Evolutionary conservation across 2,329 filamentous ascomycete species (phyloP).

Genomic region (Cordyceps cateniannulata): DNA sequence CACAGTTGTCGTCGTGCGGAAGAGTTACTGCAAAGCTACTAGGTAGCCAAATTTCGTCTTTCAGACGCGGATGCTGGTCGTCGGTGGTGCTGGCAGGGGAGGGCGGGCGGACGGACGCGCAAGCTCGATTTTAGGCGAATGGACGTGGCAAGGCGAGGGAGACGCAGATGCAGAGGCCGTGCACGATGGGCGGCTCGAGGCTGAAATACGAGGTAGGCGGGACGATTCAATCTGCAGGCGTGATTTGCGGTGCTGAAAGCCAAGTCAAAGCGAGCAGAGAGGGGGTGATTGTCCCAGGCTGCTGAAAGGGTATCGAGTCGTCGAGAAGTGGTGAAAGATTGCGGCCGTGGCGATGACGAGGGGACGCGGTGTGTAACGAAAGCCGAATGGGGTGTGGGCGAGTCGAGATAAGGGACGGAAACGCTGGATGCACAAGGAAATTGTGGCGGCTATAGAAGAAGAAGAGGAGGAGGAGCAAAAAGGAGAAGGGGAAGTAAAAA

Average conservation of each 20-base stretch:
- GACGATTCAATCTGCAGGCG: not conserved
- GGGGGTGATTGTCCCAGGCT: not conserved
- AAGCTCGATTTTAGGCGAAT: not conserved
- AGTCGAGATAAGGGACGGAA: not conserved
- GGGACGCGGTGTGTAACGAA: not conserved
- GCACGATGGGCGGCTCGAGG: not conserved
- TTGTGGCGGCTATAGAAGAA: not conserved
- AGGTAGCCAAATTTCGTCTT: not conserved
- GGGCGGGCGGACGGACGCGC: not conserved
- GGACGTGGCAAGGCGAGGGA: not conserved
- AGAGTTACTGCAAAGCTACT: not conserved
- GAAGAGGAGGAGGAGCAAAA: not conserved
- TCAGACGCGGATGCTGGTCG: not conserved
- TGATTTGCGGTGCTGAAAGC: not conserved
- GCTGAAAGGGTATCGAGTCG: not conserved
- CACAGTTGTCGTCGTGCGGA: not conserved
- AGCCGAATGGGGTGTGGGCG: not conserved
- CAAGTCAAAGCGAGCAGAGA: not conserved
- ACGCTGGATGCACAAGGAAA: not conserved
- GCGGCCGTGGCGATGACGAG: not conserved
- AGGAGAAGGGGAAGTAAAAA: not conserved
- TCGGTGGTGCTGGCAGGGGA: not conserved
- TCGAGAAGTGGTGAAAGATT: not conserved
- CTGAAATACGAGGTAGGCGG: not conserved
- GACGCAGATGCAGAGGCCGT: not conserved